phyloP scores from a whole-genome alignment of 768 basidiomycete species.

The Amanita phalloides region DNA sequence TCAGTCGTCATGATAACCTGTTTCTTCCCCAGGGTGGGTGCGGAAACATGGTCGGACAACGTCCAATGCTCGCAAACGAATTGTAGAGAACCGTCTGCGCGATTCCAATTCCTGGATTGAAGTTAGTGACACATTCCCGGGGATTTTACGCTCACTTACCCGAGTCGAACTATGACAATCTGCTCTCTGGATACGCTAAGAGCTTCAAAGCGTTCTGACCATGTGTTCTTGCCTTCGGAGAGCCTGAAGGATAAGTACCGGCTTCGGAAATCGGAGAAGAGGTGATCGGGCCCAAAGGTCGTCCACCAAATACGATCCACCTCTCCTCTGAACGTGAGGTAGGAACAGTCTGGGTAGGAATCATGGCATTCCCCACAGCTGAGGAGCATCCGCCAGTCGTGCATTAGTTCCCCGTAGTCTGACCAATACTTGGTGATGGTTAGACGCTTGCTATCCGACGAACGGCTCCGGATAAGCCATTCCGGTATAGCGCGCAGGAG shows the following conservation, averaged over 20 bases:
- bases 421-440: constrained; percentile 9
- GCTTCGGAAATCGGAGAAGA: constrained; percentile 11
- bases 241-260: not conserved
- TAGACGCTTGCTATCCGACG: not conserved
- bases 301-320: constrained; percentile 19
- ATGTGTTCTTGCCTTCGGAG: not conserved
- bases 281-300: constrained; percentile 14
- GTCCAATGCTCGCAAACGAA: constrained; percentile 1
- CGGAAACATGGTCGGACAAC: not conserved
- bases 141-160: not conserved
- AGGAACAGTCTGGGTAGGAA: constrained; percentile 2
- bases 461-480: constrained; percentile 1
- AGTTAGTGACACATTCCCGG: not conserved
- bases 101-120: not conserved
- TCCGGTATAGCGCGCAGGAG: not conserved
- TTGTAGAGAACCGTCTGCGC: not conserved
- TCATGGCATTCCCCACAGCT: constrained; percentile 8
- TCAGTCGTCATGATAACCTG: constrained; percentile 1
- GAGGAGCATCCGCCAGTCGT: constrained; percentile 17
- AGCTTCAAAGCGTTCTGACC: not conserved
- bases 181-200: not conserved
- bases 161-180: not conserved
- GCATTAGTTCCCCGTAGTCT: constrained; percentile 14
- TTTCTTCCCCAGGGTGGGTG: not conserved
- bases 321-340: constrained; percentile 12